Evolutionary conservation across 352 stramenopile species (phyloP).

Genomic region (Phytophthora sp.): DNA sequence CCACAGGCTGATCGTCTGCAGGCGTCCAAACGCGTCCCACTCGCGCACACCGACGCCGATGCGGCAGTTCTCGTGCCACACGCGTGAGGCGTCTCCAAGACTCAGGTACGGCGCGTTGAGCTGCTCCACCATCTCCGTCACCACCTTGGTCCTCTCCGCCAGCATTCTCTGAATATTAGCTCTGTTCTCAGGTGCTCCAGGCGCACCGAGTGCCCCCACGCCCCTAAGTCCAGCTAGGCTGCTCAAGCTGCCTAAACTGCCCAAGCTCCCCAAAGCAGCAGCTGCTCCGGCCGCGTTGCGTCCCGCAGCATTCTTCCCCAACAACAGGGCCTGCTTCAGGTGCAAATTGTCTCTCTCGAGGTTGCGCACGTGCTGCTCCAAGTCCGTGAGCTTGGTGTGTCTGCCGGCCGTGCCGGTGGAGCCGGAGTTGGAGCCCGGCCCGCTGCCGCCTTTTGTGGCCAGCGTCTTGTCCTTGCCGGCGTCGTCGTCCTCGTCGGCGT

Average conservation of each 20-base stretch:
- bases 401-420: conserved; percentile 2
- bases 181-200: conserved; percentile 19
- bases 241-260: conserved; percentile 14
- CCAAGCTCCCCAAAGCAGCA: conserved; percentile 35
- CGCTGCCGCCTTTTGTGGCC: neutral
- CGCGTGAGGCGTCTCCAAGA: conserved; percentile 64
- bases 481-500: conserved; percentile 7
- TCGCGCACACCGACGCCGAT: conserved; percentile 80
- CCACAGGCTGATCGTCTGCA: conserved; percentile 82
- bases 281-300: neutral
- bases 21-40: conserved; percentile 73
- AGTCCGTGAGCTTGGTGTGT: conserved; percentile 75
- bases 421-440: neutral
- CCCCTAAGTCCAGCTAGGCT: conserved; percentile 16
- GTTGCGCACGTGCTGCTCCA: conserved; percentile 70
- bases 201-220: neutral
- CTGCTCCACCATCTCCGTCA: conserved; percentile 84
- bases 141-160: conserved; percentile 71
- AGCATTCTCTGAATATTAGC: conserved; percentile 60
- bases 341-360: conserved; percentile 81
- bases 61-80: conserved; percentile 81
- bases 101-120: conserved; percentile 75
- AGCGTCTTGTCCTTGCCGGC: conserved; percentile 8
- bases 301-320: conserved; percentile 55
- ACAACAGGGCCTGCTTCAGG: conserved; percentile 75